Base-by-base conservation (phyloP, 495 filamentous ascomycete species). In the Penicillium chermesinum region DNA sequence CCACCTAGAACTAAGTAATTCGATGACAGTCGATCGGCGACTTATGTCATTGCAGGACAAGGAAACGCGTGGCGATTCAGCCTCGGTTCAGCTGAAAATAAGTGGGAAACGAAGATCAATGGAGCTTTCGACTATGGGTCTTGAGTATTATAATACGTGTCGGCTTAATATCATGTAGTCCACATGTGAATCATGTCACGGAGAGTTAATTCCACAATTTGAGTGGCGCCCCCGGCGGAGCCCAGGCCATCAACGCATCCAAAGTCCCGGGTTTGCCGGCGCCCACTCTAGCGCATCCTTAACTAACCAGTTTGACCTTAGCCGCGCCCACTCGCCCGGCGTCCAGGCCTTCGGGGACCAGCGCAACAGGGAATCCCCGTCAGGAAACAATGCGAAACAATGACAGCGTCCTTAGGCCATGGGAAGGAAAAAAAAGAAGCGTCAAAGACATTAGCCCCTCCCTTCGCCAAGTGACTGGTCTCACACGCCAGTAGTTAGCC, bases 1-100 rank as follows among this genome's bases (percentile, higher is more conserved):
- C 14, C 25, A 30, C 25, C 16, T 19, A 19, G 14, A 22, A 15
- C 3, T 25, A 41, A 21, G 38, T 2, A 7, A 19, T 21, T 38
- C 37, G 38, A 21, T 14, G 22, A 21, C 38, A 25, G 10, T 4
- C 5, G 25, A 30, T 30, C 25, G 25, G 25, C 25, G 14, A 35
- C 35, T 19, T 44, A 44, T 35, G 34, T 56, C 43, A 48, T 61
- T 52, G 55, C 49, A 32, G 48, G 42, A 40, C 47, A 45, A 50
- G 53, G 54, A 46, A 48, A 30, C 42, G 38, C 39, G 42, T 32
- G 37, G 36, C 37, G 37, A 35, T n/a, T n/a, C n/a, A n/a, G n/a
- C n/a, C n/a, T n/a, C n/a, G n/a, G n/a, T 34, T 33, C 25, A 30
- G 25, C 25, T 10, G 25, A 30, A 30, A 4, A 30, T 30, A 30